phyloP scores from a whole-genome alignment of 2,329 filamentous ascomycete genomes.

The Aspergillus sp. region DNA sequence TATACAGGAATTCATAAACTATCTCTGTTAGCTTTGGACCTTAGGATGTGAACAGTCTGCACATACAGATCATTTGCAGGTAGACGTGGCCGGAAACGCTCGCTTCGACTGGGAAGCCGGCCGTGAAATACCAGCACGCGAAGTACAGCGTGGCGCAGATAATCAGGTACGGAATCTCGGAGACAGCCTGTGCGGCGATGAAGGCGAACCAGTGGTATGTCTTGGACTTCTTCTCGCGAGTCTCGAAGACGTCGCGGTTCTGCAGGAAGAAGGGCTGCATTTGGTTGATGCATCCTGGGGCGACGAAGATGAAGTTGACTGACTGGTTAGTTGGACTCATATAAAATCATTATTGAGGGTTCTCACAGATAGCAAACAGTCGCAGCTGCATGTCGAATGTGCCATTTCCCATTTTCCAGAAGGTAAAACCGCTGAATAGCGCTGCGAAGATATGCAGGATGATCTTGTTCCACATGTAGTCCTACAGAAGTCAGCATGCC shows the following conservation, averaged over 20 bases:
- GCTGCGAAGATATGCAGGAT: constrained; percentile 50
- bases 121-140: constrained; percentile 60
- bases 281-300: constrained; percentile 58
- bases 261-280: constrained; percentile 60
- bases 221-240: constrained; percentile 61
- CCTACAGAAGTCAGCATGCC: constrained; percentile 63
- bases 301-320: constrained; percentile 63
- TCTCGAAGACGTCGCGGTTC: constrained; percentile 58
- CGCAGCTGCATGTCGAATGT: constrained; percentile 54
- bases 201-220: constrained; percentile 64
- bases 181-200: constrained; percentile 52
- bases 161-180: constrained; percentile 49
- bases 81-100: constrained; percentile 39
- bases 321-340: neutral
- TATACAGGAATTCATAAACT: constrained; percentile 47
- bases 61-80: constrained; percentile 39
- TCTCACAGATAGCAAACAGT: constrained; percentile 52
- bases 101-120: constrained; percentile 43
- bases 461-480: constrained; percentile 65
- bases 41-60: fast-evolving
- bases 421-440: constrained; percentile 53
- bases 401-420: constrained; percentile 60
- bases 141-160: constrained; percentile 49
- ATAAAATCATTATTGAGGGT: neutral
- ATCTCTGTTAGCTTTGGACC: neutral